Conservation (phyloP, 352 stramenopile species). For the Phytopythium vexans region DNA sequence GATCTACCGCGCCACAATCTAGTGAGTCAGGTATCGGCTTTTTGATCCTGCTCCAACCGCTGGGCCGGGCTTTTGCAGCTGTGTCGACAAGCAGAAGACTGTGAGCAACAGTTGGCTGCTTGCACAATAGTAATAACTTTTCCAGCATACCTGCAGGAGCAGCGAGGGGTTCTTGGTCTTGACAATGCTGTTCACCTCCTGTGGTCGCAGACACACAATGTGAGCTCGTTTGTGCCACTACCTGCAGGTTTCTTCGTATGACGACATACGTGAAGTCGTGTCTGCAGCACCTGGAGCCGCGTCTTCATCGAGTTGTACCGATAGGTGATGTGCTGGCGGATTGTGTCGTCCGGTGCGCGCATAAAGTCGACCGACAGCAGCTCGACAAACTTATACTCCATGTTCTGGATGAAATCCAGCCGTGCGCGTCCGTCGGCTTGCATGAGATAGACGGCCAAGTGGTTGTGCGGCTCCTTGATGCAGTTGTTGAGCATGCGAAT, state of each 20-base stretch:
- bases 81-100: conserved; percentile 1
- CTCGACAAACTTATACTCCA: conserved; percentile 97
- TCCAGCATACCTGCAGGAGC: conserved; percentile 79
- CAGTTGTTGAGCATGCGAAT: conserved; percentile 95
- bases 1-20: neutral
- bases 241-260: neutral
- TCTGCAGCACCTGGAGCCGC: conserved; percentile 89
- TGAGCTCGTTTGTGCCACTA: neutral
- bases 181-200: conserved; percentile 94
- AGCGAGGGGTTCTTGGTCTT: conserved; percentile 94
- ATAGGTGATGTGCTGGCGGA: conserved; percentile 92
- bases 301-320: conserved; percentile 94
- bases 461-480: conserved; percentile 94
- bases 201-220: neutral
- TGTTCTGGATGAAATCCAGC: conserved; percentile 95
- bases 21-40: conserved; percentile 67
- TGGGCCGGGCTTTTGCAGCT: conserved; percentile 67
- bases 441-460: conserved; percentile 93
- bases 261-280: conserved; percentile 71
- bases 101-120: neutral
- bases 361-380: conserved; percentile 90
- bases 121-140: neutral
- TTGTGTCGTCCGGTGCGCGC: conserved; percentile 85
- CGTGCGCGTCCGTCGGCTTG: conserved; percentile 87
- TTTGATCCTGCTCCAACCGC: conserved; percentile 26